Conservation (phyloP, 2,329 filamentous ascomycete species). For the Penicillium sp. region DNA sequence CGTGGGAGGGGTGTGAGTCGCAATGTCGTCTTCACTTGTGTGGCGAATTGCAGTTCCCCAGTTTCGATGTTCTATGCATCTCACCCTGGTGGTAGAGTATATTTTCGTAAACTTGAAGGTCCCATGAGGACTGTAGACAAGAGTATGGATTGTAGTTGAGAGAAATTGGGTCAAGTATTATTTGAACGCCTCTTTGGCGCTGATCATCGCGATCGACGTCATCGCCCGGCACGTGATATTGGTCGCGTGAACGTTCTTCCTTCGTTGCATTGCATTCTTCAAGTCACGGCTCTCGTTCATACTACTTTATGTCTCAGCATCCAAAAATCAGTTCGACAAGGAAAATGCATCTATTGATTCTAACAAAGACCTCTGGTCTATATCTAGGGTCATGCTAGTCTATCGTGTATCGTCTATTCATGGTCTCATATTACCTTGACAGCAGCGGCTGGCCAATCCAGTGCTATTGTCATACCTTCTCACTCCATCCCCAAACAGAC, state of each 20-base stretch:
- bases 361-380: conserved; percentile 13
- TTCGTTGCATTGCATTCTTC: conserved; percentile 1
- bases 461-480: conserved; percentile 37
- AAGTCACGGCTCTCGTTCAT: neutral
- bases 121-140: neutral
- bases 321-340: neutral
- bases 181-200: conserved; percentile 1
- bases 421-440: conserved; percentile 34
- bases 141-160: neutral
- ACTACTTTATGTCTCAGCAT: neutral
- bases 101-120: neutral
- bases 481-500: conserved; percentile 54
- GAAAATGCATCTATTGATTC: neutral
- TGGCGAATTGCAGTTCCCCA: conserved; percentile 12
- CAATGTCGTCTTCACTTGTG: neutral
- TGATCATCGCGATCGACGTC: conserved; percentile 22
- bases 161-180: neutral
- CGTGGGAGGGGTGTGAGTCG: neutral
- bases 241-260: conserved; percentile 6
- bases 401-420: conserved; percentile 41
- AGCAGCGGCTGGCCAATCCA: neutral
- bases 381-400: conserved; percentile 27
- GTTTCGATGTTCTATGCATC: conserved; percentile 17
- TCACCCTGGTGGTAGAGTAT: conserved; percentile 7
- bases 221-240: conserved; percentile 24